These are phyloP conservation scores for Saururus chinensis DNA, from an alignment of 164 flowering plant species.

Conservation along the genomic window DNA sequence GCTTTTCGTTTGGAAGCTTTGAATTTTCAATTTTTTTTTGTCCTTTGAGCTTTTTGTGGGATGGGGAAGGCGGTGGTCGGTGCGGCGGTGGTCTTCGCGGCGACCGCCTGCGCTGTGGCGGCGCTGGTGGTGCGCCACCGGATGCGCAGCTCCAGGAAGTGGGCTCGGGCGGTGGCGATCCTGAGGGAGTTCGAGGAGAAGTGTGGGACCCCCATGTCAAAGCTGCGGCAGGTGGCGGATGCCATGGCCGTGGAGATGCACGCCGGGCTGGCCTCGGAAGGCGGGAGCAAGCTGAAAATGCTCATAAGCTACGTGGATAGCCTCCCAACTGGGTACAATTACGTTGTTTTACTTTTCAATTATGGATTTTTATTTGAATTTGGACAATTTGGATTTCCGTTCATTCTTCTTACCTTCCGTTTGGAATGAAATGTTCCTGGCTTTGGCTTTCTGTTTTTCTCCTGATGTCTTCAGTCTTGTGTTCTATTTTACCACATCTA, in stretches of 20 bases:
- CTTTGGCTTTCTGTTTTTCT: too few relatives aligned
- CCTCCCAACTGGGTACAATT: slow-evolving; percentile 75
- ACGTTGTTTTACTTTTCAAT: not conserved
- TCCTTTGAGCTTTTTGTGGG: not conserved
- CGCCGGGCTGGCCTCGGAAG: slow-evolving; percentile 92
- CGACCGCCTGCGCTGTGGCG: slow-evolving; percentile 71
- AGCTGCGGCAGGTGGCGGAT: slow-evolving; percentile 76
- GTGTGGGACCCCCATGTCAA: slow-evolving; percentile 47
- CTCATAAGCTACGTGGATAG: slow-evolving; percentile 83
- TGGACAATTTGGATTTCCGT: too few relatives aligned
- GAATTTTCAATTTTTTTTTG: not conserved
- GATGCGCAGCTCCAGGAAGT: slow-evolving; percentile 45
- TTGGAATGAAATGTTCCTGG: too few relatives aligned
- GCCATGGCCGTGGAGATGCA: slow-evolving; percentile 96
- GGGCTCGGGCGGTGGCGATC: slow-evolving; percentile 55
- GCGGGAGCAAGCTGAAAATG: slow-evolving; percentile 97
- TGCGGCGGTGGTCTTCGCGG: slow-evolving; percentile 66
- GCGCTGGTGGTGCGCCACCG: slow-evolving; percentile 55
- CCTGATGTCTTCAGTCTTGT: too few relatives aligned
- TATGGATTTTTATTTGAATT: too few relatives aligned
- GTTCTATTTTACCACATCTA: too few relatives aligned
- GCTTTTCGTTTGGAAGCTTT: not conserved
- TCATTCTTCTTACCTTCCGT: too few relatives aligned
- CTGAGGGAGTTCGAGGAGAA: slow-evolving; percentile 67
- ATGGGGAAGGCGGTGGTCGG: slow-evolving; percentile 57